These are phyloP conservation scores for Eremochloa ophiuroides DNA, from an alignment of 176 grass and related monocot species.

Conservation along the genomic window DNA sequence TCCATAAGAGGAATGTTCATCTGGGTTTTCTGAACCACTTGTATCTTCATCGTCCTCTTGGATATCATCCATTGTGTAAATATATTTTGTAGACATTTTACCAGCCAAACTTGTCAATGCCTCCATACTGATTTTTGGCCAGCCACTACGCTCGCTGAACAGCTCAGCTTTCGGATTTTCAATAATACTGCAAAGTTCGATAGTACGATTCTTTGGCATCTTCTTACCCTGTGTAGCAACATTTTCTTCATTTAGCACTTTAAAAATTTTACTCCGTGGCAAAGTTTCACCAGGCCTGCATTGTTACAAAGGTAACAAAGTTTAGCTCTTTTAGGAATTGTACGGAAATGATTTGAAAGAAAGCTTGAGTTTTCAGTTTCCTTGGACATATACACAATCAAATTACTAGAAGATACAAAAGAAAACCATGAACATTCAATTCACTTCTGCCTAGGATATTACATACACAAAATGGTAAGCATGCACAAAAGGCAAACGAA, in stretches of 20 bases:
- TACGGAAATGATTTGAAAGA: slow-evolving; percentile 11
- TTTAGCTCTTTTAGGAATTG: slow-evolving; percentile 5
- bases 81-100: slow-evolving; percentile 54
- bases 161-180: slow-evolving; percentile 51
- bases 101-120: slow-evolving; percentile 70
- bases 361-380: background rate
- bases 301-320: slow-evolving; percentile 26
- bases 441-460: slow-evolving; percentile 8
- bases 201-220: slow-evolving; percentile 49
- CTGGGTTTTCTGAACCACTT: slow-evolving; percentile 17
- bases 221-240: slow-evolving; percentile 50
- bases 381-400: background rate
- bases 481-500: background rate
- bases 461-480: slow-evolving; percentile 3
- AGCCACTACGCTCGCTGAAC: slow-evolving; percentile 57
- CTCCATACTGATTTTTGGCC: slow-evolving; percentile 54
- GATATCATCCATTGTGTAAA: slow-evolving; percentile 38
- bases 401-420: background rate
- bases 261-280: slow-evolving; percentile 57
- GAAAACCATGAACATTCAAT: background rate
- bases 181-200: slow-evolving; percentile 48
- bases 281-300: slow-evolving; percentile 43
- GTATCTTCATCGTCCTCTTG: slow-evolving; percentile 28
- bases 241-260: slow-evolving; percentile 68
- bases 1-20: slow-evolving; percentile 49